Conservation (phyloP, 2,329 filamentous ascomycete genomes). For the Monascus ruber region DNA sequence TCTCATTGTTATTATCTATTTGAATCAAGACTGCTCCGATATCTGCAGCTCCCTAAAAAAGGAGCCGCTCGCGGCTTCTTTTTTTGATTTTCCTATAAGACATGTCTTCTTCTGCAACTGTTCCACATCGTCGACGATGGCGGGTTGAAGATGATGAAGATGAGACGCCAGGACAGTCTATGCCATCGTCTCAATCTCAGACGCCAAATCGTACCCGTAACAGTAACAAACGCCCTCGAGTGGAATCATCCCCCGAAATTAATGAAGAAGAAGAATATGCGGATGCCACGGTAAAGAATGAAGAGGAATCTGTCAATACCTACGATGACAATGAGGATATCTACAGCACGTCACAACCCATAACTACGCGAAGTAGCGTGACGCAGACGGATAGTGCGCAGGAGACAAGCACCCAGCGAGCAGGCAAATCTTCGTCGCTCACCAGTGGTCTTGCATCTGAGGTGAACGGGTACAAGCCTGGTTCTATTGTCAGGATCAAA, state of each 20-base stretch:
- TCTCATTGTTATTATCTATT: no score
- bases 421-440: no score
- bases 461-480: conserved; percentile 40
- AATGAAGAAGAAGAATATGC: conserved; percentile 8
- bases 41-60: background rate
- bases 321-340: background rate
- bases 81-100: conserved; percentile 4
- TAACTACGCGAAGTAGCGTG: no score
- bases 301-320: conserved; percentile 2
- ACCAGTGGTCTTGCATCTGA: conserved; percentile 1
- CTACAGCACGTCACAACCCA: no score
- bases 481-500: conserved; percentile 78
- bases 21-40: background rate
- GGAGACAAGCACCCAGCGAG: no score
- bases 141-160: conserved; percentile 16
- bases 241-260: conserved; percentile 13
- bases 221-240: conserved; percentile 21
- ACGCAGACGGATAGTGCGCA: no score
- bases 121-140: conserved; percentile 19
- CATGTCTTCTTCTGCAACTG: conserved; percentile 17
- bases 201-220: conserved; percentile 14
- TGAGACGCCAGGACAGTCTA: conserved; percentile 8
- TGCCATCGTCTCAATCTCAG: conserved; percentile 7
- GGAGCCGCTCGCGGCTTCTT: background rate
- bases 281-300: conserved; percentile 1